These are phyloP conservation scores for Candida germanica DNA, from an alignment of 805 yeast species.

Conservation along the genomic window DNA sequence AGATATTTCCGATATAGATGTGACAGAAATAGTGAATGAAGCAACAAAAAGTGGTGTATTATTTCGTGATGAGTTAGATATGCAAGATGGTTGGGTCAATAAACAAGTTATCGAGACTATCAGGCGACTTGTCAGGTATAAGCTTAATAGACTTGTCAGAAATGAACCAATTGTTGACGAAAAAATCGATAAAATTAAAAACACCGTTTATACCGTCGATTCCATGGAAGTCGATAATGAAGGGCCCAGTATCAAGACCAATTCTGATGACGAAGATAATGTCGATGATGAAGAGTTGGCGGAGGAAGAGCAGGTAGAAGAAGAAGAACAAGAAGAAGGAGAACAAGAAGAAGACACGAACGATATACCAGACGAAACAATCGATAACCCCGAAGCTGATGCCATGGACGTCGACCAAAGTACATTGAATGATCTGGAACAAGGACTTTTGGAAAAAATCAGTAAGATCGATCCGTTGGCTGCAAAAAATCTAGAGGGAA, in stretches of 20 bases:
- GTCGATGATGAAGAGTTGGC: constrained; percentile 12
- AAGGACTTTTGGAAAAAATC: constrained; percentile 13
- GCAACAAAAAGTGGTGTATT: constrained; percentile 35
- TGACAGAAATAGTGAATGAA: constrained; percentile 42
- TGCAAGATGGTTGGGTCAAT: constrained; percentile 78
- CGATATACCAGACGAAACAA: constrained; percentile 11
- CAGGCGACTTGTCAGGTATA: constrained; percentile 69
- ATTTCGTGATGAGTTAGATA: constrained; percentile 35
- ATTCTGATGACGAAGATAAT: constrained; percentile 18
- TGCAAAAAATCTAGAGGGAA: constrained; percentile 24
- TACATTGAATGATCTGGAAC: constrained; percentile 13
- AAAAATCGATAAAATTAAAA: constrained; percentile 42
- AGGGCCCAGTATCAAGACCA: constrained; percentile 23
- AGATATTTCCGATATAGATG: constrained; percentile 67
- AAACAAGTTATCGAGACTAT: constrained; percentile 59
- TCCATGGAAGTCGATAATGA: constrained; percentile 20
- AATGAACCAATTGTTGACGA: constrained; percentile 44
- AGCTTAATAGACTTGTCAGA: constrained; percentile 58
- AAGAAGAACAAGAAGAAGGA: constrained; percentile 17
- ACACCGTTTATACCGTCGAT: constrained; percentile 27
- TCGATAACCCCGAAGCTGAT: constrained; percentile 10
- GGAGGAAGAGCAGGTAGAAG: constrained; percentile 17
- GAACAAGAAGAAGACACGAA: constrained; percentile 9
- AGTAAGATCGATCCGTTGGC: constrained; percentile 18
- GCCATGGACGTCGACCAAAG: constrained; percentile 18